Base-by-base conservation (phyloP, 352 stramenopile genomes). In the Phytopythium montanum region DNA sequence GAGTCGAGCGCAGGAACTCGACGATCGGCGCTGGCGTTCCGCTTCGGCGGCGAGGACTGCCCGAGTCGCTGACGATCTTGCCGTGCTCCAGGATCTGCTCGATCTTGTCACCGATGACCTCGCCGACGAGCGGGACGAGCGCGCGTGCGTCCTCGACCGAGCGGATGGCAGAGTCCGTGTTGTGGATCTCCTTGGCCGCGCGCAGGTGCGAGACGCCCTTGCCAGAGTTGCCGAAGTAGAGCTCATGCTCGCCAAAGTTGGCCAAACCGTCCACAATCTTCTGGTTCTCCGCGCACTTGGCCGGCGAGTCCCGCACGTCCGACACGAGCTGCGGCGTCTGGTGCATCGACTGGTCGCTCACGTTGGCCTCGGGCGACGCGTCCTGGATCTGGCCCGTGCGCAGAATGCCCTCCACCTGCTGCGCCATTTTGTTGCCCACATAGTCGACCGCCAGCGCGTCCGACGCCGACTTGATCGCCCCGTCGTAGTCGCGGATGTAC, bases 101-200 rank as follows among this genome's bases (percentile, higher is more conserved):
- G 38, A 93, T 90, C 66, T 93, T 93, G 38, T 88, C 74, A 2
- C 78, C 72, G 25, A 93, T 79, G 28, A 89, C 77, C n/a, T 81
- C 68, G 36, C 83, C 83, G 42, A 93, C 79, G 33, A 87, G 70
- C 38, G 70, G 69, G 14, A 88, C 68, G n/a, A 59, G 48, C 8
- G 65, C 66, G 5, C 68, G 66, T n/a, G 83, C 81, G 19, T 73
- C 71, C 19, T 61, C 70, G 0, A 73, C 77, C 36, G 77, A 87
- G 31, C 70, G 76, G 49, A 93, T 82, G 16, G 79, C 64, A 26
- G 71, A 56, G 16, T 78, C 66, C 1, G 67, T 46, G 25, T 85
- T 71, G 61, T 87, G 81, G 63, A 93, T 80, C 53, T 90, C 73
- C 14, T 69, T 72, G 1, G 83, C 83, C 0, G 83, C 79, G 16